Base-by-base conservation (phyloP, 352 stramenopile species). In the Phytophthora uliginosa region DNA sequence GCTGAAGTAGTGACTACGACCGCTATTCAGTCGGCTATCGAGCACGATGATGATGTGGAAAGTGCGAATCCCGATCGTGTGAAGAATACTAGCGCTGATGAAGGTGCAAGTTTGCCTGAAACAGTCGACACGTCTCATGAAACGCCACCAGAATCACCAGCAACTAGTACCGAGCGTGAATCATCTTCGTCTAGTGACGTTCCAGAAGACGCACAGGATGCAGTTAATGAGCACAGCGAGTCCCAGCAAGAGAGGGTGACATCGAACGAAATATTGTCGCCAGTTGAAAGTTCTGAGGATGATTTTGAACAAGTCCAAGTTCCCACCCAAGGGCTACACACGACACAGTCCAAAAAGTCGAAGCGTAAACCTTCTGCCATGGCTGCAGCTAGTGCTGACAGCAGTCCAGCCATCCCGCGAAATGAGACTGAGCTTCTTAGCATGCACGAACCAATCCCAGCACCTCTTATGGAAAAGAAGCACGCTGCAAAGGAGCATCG, bases 401-500 rank as follows among this genome's bases (percentile, higher is more conserved):
- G 12, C 26, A 66, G 17, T 8, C 34, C 18, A 13, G 18, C 26
- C 2, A 50, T 13, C 33, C 26, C 38, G 28, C 69, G 36, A 34
- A 40, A 26, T 48, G 24, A 53, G 12, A 47, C 42, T 28, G 48
- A 69, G 7, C 24, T 5, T 26, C 24, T 36, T 53, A 31, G 10
- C 28, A 7, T 12, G 10, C 6, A 20, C 59, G 60, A 65, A 10
- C 18, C 42, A 24, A 10, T 38, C 4, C 63, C 68, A 58, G 17
- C 48, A 42, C 18, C 31, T 31, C 45, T 31, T 33, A 40, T 45
- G n/a, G 74, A 76, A 10, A 86, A 82, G 51, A 88, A 87, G 34
- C 53, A 73, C 12, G 51, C 38, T 48, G 28, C 26, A 2, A 89
- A 85, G 45, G 79, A 86, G n/a, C 48, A 72, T 9, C 78, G 79